These are phyloP conservation scores for Penicillium diatomitis DNA, from an alignment of 495 filamentous ascomycete genomes.

Conservation along the genomic window DNA sequence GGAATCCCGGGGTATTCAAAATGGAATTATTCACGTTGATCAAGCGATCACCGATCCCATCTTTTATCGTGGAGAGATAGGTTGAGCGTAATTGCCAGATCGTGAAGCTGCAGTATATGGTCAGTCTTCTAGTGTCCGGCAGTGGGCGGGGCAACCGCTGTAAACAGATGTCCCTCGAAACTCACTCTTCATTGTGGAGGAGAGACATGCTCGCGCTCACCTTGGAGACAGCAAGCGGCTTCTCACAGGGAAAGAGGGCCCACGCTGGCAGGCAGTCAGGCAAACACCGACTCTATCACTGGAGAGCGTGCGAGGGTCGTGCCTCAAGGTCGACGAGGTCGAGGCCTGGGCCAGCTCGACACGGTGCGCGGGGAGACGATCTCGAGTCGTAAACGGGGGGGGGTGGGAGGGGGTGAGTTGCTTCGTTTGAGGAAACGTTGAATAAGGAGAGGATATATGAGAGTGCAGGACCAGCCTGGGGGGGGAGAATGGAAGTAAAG, in stretches of 20 bases:
- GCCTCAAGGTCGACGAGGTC: no score
- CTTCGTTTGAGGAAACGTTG: no score
- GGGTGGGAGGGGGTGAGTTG: no score
- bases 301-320: no score
- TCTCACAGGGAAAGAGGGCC: no score
- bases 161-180: conserved; percentile 2
- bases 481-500: conserved; percentile 5
- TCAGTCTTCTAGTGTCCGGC: conserved; percentile 11
- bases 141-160: background rate
- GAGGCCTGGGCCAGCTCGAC: no score
- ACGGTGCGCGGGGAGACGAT: no score
- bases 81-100: conserved; percentile 88
- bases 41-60: conserved; percentile 91
- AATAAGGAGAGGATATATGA: conserved; percentile 4
- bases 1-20: conserved; percentile 90
- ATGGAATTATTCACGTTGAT: conserved; percentile 87
- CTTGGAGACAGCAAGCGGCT: no score
- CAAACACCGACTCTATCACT: background rate
- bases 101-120: conserved; percentile 55
- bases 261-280: no score
- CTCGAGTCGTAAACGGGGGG: no score
- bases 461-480: conserved; percentile 33
- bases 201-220: conserved; percentile 61
- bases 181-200: conserved; percentile 94
- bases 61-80: conserved; percentile 82